A percentile compares a stretch with the other conserved stretches of the same genome.
Evolutionary conservation across 257 asterid species (phyloP).

Genomic region (Solanum arcanum): DNA sequence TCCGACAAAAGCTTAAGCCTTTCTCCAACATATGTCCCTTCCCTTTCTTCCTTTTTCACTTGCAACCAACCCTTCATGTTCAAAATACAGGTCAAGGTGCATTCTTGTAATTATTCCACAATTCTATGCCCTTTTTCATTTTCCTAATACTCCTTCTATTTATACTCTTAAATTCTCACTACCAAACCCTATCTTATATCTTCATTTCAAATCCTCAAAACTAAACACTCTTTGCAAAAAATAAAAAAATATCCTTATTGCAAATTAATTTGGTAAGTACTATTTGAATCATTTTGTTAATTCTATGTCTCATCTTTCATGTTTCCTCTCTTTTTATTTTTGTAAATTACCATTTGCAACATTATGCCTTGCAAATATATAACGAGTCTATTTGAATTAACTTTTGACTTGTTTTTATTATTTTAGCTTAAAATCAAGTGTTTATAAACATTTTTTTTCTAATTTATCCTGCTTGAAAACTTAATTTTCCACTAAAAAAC

Average conservation of each 20-base stretch:
- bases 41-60: conserved; percentile 19
- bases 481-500: background rate
- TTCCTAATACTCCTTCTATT: conserved; percentile 4
- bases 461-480: background rate
- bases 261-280: background rate
- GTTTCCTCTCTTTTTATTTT: background rate
- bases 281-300: background rate
- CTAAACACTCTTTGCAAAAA: background rate
- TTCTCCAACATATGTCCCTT: conserved; percentile 44
- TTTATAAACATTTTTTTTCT: background rate
- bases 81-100: conserved; percentile 20
- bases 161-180: conserved; percentile 5
- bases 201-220: background rate
- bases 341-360: background rate
- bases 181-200: background rate
- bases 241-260: background rate
- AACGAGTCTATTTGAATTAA: background rate
- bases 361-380: background rate
- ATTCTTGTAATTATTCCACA: conserved; percentile 8
- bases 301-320: background rate
- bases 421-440: background rate
- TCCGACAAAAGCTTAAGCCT: conserved; percentile 55
- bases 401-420: background rate
- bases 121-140: background rate
- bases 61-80: conserved; percentile 34